Evolutionary conservation across 805 yeast genomes (phyloP).

Genomic region (Candida loeiensis): DNA sequence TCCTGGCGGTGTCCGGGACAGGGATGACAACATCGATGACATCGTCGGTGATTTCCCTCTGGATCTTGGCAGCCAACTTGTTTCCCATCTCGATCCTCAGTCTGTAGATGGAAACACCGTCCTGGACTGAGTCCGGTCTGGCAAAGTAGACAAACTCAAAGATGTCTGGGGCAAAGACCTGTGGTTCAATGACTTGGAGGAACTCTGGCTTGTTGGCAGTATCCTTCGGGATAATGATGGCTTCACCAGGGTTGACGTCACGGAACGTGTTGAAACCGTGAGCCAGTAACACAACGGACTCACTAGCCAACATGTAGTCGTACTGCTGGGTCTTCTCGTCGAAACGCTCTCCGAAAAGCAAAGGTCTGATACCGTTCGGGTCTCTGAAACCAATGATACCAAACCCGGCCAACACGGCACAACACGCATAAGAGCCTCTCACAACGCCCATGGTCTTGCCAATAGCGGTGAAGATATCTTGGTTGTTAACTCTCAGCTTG

Average conservation of each 20-base stretch:
- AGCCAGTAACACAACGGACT: conserved; percentile 90
- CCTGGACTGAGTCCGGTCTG: conserved; percentile 92
- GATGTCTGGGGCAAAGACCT: conserved; percentile 86
- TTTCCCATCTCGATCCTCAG: conserved; percentile 93
- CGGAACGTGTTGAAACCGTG: conserved; percentile 77
- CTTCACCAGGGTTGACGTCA: conserved; percentile 93
- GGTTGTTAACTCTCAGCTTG: conserved; percentile 88
- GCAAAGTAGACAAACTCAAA: conserved; percentile 98
- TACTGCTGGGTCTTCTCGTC: conserved; percentile 58
- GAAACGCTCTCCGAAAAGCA: conserved; percentile 77
- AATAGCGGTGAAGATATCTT: conserved; percentile 83
- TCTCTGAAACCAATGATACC: conserved; percentile 95
- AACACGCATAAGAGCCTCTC: conserved; percentile 97
- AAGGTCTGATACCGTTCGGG: conserved; percentile 94
- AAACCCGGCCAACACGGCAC: conserved; percentile 92
- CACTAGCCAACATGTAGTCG: conserved; percentile 95
- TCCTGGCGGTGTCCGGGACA: conserved; percentile 97
- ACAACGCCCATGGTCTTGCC: conserved; percentile 75
- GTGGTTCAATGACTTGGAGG: conserved; percentile 77
- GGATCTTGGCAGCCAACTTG: conserved; percentile 74
- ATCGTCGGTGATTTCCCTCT: conserved; percentile 36
- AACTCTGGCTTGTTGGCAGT: conserved; percentile 65
- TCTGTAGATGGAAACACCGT: conserved; percentile 94
- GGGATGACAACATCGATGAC: conserved; percentile 93
- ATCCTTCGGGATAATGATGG: conserved; percentile 84